phyloP scores from a whole-genome alignment of 257 asterid genomes.

The Striga asiatica region DNA sequence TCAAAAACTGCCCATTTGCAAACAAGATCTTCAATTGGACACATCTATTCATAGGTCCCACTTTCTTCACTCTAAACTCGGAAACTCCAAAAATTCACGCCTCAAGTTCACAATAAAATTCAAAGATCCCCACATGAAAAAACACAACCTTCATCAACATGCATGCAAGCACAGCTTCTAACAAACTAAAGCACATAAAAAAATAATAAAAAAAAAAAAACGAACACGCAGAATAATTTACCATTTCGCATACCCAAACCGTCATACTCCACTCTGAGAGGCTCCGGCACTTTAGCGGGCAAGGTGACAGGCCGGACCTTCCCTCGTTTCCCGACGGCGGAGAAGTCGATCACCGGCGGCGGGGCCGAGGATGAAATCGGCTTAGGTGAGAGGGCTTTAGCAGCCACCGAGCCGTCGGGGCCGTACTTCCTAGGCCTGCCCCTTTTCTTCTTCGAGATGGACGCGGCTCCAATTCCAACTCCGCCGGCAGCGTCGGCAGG shows the following conservation, averaged over 20 bases:
- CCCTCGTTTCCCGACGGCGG: constrained; percentile 40
- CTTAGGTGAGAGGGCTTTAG: constrained; percentile 51
- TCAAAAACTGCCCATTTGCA: constrained; percentile 20
- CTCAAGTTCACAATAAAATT: constrained; percentile 2
- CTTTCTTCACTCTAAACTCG: constrained; percentile 15
- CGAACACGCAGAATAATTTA: background rate
- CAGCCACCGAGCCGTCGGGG: constrained; percentile 58
- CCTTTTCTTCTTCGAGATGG: constrained; percentile 69
- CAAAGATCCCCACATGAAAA: constrained; percentile 13
- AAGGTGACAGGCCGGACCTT: constrained; percentile 46
- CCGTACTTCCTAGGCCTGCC: constrained; percentile 83
- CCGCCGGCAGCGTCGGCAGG: constrained; percentile 6
- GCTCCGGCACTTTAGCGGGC: constrained; percentile 28
- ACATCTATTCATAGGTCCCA: constrained; percentile 51
- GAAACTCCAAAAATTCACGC: background rate
- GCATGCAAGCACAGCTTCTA: constrained; percentile 21
- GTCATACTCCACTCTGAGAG: constrained; percentile 37
- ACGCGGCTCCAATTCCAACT: too few relatives aligned
- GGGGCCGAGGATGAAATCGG: constrained; percentile 74
- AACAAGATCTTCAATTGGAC: constrained; percentile 31
- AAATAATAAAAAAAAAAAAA: background rate
- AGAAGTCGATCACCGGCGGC: constrained; percentile 76
- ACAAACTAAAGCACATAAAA: background rate
- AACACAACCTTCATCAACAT: constrained; percentile 16
- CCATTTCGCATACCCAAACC: constrained; percentile 28